phyloP scores from a whole-genome alignment of 2,329 filamentous ascomycete genomes.

The Emydomyces testavorans region DNA sequence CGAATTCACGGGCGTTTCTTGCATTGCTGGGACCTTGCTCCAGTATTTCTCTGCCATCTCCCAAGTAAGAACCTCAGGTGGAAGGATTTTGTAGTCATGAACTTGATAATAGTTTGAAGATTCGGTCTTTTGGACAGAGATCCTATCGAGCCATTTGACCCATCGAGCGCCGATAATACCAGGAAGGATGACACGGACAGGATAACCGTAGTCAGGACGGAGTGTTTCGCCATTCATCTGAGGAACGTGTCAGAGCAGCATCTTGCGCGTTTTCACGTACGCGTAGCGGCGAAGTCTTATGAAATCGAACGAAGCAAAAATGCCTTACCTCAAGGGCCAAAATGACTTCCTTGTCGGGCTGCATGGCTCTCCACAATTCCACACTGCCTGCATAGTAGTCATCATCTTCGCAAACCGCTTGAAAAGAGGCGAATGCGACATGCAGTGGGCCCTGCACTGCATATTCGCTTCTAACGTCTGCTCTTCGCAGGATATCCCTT shows the following conservation, averaged over 20 bases:
- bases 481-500: conserved; percentile 40
- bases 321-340: conserved; percentile 37
- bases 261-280: no score
- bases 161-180: conserved; percentile 44
- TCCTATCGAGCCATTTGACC: conserved; percentile 47
- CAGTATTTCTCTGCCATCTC: conserved; percentile 44
- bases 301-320: not conserved
- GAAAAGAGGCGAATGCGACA: conserved; percentile 46
- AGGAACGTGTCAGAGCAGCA: not conserved
- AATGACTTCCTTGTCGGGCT: conserved; percentile 36
- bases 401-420: conserved; percentile 45
- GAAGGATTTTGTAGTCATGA: conserved; percentile 49
- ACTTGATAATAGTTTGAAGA: conserved; percentile 47
- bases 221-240: conserved; percentile 43
- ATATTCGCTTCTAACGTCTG: conserved; percentile 30
- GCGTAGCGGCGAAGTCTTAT: no score
- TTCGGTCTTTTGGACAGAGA: conserved; percentile 42
- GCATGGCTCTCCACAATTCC: conserved; percentile 37
- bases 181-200: conserved; percentile 42
- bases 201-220: conserved; percentile 41
- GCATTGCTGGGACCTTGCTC: conserved; percentile 40
- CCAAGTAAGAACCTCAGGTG: conserved; percentile 39
- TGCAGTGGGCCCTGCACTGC: conserved; percentile 28
- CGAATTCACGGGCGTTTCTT: conserved; percentile 47
- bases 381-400: conserved; percentile 49